phyloP scores from a whole-genome alignment of 2,329 filamentous ascomycete species.

The Alternaria solani region DNA sequence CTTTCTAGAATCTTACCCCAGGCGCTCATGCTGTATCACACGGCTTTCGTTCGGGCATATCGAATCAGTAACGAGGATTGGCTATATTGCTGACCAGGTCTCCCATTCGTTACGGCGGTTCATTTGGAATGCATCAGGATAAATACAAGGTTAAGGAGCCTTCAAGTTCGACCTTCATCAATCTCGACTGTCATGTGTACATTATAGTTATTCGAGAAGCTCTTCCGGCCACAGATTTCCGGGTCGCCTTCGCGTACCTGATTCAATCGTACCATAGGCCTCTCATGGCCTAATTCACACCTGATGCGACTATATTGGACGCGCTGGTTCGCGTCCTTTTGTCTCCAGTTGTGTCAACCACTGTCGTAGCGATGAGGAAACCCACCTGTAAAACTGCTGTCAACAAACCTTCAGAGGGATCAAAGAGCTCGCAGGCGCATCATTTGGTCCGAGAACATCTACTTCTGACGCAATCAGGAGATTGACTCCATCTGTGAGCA shows the following conservation, averaged over 20 bases:
- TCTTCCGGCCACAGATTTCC: conserved; percentile 17
- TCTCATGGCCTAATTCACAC: conserved; percentile 6
- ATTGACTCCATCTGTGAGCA: background rate
- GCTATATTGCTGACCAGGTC: conserved; percentile 13
- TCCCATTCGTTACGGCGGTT: conserved; percentile 13
- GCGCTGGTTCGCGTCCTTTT: conserved; percentile 1
- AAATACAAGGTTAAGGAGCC: conserved; percentile 33
- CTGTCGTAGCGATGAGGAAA: background rate
- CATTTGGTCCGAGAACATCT: background rate
- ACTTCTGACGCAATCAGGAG: background rate
- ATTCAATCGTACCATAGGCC: conserved; percentile 16
- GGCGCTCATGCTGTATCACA: conserved; percentile 9
- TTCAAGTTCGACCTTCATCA: conserved; percentile 37
- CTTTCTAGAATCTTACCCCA: conserved; percentile 35
- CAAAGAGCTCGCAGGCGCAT: background rate
- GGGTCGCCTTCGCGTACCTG: conserved; percentile 24
- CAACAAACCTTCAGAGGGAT: background rate
- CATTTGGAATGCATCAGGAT: conserved; percentile 31
- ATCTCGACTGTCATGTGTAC: conserved; percentile 31
- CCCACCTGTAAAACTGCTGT: background rate
- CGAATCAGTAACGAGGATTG: conserved; percentile 17
- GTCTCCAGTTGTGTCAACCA: conserved; percentile 10
- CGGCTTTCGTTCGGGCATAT: conserved; percentile 9
- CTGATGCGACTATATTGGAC: conserved; percentile 16
- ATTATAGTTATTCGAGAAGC: conserved; percentile 32